Evolutionary conservation across 768 basidiomycete genomes (phyloP).

Genomic region (Boletus reticulatus): DNA sequence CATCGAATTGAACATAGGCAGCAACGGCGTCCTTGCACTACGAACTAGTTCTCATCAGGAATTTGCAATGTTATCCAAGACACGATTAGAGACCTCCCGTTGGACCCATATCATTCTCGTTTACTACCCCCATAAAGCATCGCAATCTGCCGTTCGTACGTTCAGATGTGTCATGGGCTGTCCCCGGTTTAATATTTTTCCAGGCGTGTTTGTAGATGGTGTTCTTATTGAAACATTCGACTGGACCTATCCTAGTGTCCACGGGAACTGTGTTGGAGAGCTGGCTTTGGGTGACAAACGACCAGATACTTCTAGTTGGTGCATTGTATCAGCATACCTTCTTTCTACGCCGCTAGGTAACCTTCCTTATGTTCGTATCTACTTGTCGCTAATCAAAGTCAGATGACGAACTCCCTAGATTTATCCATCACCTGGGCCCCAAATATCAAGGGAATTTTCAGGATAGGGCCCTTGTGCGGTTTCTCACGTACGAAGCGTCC

Average conservation of each 20-base stretch:
- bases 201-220: slow-evolving; percentile 78
- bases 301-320: slow-evolving; percentile 48
- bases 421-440: slow-evolving; percentile 81
- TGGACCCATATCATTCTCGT: slow-evolving; percentile 77
- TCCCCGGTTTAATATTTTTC: slow-evolving; percentile 1
- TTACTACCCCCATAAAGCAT: slow-evolving; percentile 55
- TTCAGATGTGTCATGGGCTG: background rate
- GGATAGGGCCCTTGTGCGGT: slow-evolving; percentile 63
- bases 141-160: slow-evolving; percentile 62
- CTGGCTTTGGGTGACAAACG: slow-evolving; percentile 60
- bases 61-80: slow-evolving; percentile 42
- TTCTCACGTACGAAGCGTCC: slow-evolving; percentile 82
- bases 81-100: slow-evolving; percentile 48
- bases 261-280: slow-evolving; percentile 36
- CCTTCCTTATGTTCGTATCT: background rate
- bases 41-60: slow-evolving; percentile 39
- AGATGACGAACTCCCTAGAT: slow-evolving; percentile 71
- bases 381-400: slow-evolving; percentile 12
- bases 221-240: slow-evolving; percentile 59
- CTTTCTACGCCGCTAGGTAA: slow-evolving; percentile 58
- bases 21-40: slow-evolving; percentile 58
- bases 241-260: slow-evolving; percentile 58
- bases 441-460: slow-evolving; percentile 77
- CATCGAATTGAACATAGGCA: slow-evolving; percentile 47
- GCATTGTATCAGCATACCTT: slow-evolving; percentile 63